Evolutionary conservation across 1,284 basidiomycete species (phyloP).

Genomic region (Pascua sp.): DNA sequence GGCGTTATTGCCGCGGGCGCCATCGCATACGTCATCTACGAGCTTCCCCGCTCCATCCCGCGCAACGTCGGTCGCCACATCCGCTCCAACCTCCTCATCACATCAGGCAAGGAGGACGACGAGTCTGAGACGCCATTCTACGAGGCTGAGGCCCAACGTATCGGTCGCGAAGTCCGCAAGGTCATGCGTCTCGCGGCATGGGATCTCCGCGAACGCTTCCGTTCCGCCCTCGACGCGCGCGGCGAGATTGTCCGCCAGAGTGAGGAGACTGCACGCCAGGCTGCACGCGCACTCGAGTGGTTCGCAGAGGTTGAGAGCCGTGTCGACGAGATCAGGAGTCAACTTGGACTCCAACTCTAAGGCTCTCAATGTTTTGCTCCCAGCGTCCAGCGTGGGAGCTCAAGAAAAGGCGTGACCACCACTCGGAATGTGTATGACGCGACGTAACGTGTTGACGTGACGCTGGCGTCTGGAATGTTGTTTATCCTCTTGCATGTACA

Average conservation of each 20-base stretch:
- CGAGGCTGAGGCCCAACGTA: slow-evolving; percentile 66
- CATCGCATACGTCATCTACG: slow-evolving; percentile 77
- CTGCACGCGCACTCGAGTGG: slow-evolving; percentile 67
- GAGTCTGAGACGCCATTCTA: slow-evolving; percentile 57
- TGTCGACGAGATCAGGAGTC: slow-evolving; percentile 57
- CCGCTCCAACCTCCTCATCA: slow-evolving; percentile 54
- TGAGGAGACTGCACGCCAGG: slow-evolving; percentile 69
- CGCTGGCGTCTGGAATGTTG: not conserved
- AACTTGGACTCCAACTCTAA: slow-evolving; percentile 36
- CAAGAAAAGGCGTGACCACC: not conserved
- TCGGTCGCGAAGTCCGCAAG: slow-evolving; percentile 86
- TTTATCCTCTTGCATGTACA: not conserved
- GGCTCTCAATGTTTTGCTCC: not conserved
- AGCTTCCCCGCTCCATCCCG: slow-evolving; percentile 88
- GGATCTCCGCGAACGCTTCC: slow-evolving; percentile 84
- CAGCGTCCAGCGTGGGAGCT: not conserved
- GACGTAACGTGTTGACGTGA: slow-evolving; percentile 1
- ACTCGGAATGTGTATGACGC: too few relatives aligned
- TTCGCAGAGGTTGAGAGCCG: slow-evolving; percentile 62
- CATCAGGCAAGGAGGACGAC: slow-evolving; percentile 32
- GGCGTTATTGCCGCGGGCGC: slow-evolving; percentile 68
- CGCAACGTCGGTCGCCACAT: slow-evolving; percentile 76
- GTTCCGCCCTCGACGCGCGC: slow-evolving; percentile 71
- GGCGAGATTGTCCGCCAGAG: slow-evolving; percentile 70
- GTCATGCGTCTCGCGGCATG: slow-evolving; percentile 88